phyloP scores from a whole-genome alignment of 352 stramenopile species.

The Pythium pyrilobum region DNA sequence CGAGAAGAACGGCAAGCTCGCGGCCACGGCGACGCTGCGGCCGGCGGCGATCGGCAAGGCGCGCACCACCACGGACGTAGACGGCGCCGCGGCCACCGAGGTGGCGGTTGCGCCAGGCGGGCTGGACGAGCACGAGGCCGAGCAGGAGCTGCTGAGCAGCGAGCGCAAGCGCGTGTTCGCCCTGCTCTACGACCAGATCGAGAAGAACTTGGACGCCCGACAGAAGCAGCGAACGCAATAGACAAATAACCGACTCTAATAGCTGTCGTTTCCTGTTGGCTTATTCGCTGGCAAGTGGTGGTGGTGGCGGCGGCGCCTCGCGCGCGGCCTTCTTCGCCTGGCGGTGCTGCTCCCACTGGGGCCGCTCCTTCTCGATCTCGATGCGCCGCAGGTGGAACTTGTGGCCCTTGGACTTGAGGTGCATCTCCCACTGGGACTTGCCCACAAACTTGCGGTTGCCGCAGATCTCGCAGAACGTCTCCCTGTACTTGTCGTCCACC shows the following conservation, averaged over 20 bases:
- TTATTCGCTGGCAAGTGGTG: not conserved
- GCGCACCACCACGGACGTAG: not conserved
- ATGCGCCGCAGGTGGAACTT: constrained; percentile 75
- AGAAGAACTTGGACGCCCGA: constrained; percentile 38
- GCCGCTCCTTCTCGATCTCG: constrained; percentile 37
- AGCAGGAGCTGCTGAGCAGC: constrained; percentile 24
- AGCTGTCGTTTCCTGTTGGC: not conserved
- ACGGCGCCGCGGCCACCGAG: not conserved
- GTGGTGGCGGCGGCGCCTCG: not conserved
- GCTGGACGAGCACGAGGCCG: constrained; percentile 11
- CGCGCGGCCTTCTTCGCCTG: constrained; percentile 15
- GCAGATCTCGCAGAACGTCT: constrained; percentile 58
- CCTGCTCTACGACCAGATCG: constrained; percentile 50
- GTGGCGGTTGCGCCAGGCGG: not conserved
- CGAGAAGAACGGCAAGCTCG: constrained; percentile 63
- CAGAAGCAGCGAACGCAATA: constrained; percentile 39
- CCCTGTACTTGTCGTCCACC: constrained; percentile 53
- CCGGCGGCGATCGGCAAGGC: not conserved
- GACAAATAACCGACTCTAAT: not conserved
- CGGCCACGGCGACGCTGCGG: constrained; percentile 31
- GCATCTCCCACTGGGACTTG: constrained; percentile 59
- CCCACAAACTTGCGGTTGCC: constrained; percentile 61
- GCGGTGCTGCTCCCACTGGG: constrained; percentile 14
- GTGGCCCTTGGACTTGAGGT: constrained; percentile 78
- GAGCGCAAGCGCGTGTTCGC: constrained; percentile 62